Evolutionary conservation across 2,329 filamentous ascomycete species (phyloP).

Genomic region (Penicillium verrucosum): DNA sequence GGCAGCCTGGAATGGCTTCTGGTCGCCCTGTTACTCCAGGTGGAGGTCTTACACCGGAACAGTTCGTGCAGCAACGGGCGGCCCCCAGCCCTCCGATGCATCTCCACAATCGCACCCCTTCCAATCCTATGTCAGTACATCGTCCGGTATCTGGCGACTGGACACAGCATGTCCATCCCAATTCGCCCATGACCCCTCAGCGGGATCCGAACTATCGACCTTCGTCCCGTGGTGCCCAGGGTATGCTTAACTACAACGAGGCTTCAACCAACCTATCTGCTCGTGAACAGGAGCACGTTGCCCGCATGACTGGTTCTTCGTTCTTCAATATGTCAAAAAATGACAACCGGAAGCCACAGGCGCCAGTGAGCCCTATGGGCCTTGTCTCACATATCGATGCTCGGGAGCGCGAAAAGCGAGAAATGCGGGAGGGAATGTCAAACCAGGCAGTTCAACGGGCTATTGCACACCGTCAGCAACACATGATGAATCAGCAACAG

Average conservation of each 20-base stretch:
- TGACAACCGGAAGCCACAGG: slow-evolving; percentile 51
- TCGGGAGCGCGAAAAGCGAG: slow-evolving; percentile 72
- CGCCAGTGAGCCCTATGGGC: slow-evolving; percentile 53
- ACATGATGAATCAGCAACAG: slow-evolving; percentile 43
- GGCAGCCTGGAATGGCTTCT: slow-evolving; percentile 67
- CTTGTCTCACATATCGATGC: slow-evolving; percentile 76
- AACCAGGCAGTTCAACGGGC: slow-evolving; percentile 70
- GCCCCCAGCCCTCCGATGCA: slow-evolving; percentile 56
- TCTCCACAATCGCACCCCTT: slow-evolving; percentile 60
- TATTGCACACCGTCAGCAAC: slow-evolving; percentile 65
- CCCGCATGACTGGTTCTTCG: slow-evolving; percentile 73
- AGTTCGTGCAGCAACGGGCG: slow-evolving; percentile 78
- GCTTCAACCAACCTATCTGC: slow-evolving; percentile 68
- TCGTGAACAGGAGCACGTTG: slow-evolving; percentile 84
- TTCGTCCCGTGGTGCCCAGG: slow-evolving; percentile 58
- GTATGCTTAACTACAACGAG: slow-evolving; percentile 51
- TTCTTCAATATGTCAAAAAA: slow-evolving; percentile 63
- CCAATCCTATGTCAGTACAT: slow-evolving; percentile 42
- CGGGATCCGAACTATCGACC: slow-evolving; percentile 28
- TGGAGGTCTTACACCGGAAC: slow-evolving; percentile 68
- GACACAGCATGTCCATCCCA: slow-evolving; percentile 32
- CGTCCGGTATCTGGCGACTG: slow-evolving; percentile 41
- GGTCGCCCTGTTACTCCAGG: slow-evolving; percentile 48
- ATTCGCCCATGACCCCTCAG: slow-evolving; percentile 32
- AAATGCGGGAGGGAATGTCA: slow-evolving; percentile 66